These are phyloP conservation scores for Chaetomium sp. DNA, from an alignment of 2,329 filamentous ascomycete species.

Conservation along the genomic window DNA sequence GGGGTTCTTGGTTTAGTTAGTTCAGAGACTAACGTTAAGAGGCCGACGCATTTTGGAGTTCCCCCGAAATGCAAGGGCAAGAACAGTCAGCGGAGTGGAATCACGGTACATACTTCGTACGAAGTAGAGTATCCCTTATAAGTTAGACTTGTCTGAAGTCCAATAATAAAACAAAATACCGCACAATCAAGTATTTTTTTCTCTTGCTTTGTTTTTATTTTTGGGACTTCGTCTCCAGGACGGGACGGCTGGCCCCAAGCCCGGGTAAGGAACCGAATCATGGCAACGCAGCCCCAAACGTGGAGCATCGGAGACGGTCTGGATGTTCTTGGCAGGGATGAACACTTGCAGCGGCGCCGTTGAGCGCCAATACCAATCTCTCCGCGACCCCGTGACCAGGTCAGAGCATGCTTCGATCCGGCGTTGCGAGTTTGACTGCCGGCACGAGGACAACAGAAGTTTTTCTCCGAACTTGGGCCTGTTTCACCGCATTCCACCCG, in stretches of 20 bases:
- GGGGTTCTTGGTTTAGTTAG: neutral
- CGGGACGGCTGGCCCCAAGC: neutral
- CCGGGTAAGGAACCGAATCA: conserved; percentile 13
- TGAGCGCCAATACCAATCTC: conserved; percentile 24
- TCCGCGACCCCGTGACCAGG: conserved; percentile 30
- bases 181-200: neutral
- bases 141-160: neutral
- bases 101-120: too few species aligned
- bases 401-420: conserved; percentile 4
- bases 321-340: conserved; percentile 31
- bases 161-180: neutral
- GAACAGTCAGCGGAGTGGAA: neutral
- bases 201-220: conserved; percentile 19
- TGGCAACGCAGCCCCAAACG: conserved; percentile 23
- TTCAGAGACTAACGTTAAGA: neutral
- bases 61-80: neutral
- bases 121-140: neutral
- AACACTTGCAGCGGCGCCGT: conserved; percentile 19
- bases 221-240: neutral
- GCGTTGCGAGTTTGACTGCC: conserved; percentile 13
- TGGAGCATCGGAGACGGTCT: conserved; percentile 14
- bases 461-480: conserved; percentile 21
- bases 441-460: conserved; percentile 36
- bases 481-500: conserved; percentile 15
- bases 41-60: neutral